Percentiles rank a stretch among this genome's conserved stretches.
These are phyloP conservation scores for Creolimax fragrantissima DNA, from an alignment of 78 protist genomes.

Conservation along the genomic window DNA sequence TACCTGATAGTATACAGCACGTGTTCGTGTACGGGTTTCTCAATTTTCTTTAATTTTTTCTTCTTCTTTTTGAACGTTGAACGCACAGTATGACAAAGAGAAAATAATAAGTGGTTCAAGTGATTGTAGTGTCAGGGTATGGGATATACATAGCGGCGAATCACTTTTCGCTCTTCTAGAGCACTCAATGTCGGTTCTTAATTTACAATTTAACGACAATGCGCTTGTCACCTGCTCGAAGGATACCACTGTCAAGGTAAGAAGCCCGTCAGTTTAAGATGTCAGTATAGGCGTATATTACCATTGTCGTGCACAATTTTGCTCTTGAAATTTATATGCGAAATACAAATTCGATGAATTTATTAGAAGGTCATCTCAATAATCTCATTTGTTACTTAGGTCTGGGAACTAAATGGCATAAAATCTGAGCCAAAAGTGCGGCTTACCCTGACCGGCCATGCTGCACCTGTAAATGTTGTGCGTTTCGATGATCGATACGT, in stretches of 20 bases:
- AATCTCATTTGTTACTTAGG: no score
- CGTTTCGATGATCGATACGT: background rate
- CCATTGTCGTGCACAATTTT: no score
- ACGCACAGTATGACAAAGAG: background rate
- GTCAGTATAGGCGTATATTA: no score
- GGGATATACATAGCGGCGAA: background rate
- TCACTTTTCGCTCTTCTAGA: background rate
- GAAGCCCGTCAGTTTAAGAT: no score
- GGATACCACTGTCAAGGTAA: background rate
- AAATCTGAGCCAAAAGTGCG: background rate
- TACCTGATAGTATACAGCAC: no score
- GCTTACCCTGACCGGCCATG: background rate
- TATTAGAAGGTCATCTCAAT: no score
- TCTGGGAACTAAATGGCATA: background rate
- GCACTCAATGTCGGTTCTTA: conserved; percentile 4
- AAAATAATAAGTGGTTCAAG: conserved; percentile 8
- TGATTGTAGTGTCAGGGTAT: background rate
- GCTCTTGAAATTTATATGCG: no score
- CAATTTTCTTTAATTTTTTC: background rate
- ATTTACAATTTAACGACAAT: background rate
- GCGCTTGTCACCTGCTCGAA: conserved; percentile 24
- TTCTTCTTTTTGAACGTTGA: background rate
- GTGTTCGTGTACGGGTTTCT: no score
- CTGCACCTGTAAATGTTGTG: conserved; percentile 25
- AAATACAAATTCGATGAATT: no score